A percentile compares a stretch with the other conserved stretches of the same genome.
phyloP scores from a whole-genome alignment of 2,329 filamentous ascomycete species.

The Colletotrichum cordylinicola region DNA sequence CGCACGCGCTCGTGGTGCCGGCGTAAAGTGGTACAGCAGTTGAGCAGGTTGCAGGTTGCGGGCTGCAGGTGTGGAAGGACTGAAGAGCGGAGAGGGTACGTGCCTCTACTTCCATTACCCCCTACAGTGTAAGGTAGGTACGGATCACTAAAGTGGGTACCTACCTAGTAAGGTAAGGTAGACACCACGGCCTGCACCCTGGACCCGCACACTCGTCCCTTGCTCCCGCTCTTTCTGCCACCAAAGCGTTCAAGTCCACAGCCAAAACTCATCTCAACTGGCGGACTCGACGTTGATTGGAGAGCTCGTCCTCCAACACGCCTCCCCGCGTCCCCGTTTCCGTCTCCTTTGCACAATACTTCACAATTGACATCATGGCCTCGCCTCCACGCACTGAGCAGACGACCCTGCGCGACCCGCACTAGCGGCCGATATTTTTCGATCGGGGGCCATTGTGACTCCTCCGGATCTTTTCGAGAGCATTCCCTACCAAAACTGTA shows the following conservation, averaged over 20 bases:
- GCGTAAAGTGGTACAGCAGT: neutral
- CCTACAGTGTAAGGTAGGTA: no score
- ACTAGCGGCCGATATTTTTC: constrained; percentile 9
- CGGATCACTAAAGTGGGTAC: no score
- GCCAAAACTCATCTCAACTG: neutral
- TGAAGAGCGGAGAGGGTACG: neutral
- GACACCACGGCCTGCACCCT: no score
- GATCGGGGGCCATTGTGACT: constrained; percentile 11
- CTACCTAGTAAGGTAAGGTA: no score
- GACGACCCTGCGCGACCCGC: neutral
- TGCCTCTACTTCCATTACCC: neutral
- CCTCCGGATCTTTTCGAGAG: neutral
- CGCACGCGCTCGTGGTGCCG: neutral
- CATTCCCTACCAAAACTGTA: neutral
- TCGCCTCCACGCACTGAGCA: neutral
- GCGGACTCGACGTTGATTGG: neutral
- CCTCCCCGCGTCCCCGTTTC: neutral
- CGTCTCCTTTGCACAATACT: neutral
- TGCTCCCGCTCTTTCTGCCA: constrained; percentile 16
- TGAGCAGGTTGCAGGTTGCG: neutral
- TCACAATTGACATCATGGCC: neutral
- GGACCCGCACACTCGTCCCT: neutral
- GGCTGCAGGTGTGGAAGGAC: neutral
- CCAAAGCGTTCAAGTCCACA: neutral
- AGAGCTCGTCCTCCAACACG: neutral